Base-by-base conservation (phyloP, 495 filamentous ascomycete genomes). In the Staphylotrichum longicolle region DNA sequence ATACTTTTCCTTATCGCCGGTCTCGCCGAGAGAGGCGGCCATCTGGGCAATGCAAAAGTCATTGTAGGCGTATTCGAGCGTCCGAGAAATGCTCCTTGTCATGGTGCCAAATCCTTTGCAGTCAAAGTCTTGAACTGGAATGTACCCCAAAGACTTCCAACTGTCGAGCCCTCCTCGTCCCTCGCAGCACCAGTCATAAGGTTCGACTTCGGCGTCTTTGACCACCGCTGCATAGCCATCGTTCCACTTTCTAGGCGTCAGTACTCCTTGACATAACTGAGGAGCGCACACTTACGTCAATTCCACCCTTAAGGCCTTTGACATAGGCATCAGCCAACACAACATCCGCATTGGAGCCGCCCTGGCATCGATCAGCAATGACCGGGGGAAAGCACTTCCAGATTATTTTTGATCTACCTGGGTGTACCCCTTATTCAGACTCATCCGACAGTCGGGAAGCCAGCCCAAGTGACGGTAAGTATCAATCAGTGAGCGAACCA, bases 301-400 rank as follows among this genome's bases (percentile, higher is more conserved):
- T 80, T 15, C 77, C 80, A 30, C 72, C 80, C 0, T 74, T 70
- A 5, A 91, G 76, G 7, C 84, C 85, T 64, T 93, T 93, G 20
- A 91, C 40, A 63, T 85, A 91, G 0, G 83, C 83, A 67, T 92
- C 89, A 0, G 82, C 84, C 10, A 92, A 71, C 4, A 93, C 70
- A 33, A 88, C 82, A 65, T 93, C 89, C n/a, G 89, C 89, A 62
- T 93, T 91, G 0, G 88, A 91, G 0, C 89, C 89, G 30, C 89
- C 90, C 74, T 71, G 20, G 57, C 33, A 40, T 9, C 1, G 14
- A 2, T 4, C 7, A 39, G 10, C 37, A 3, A 39, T 39, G 10
- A 27, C 20, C 20, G 20, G 20, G 20, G 20, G 20, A 27, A 27
- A 27, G 20, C 20, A 27, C 20, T 27, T 27, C 20, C 20, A 27